phyloP scores from a whole-genome alignment of 1,284 basidiomycete species.

The Bondarzewia mesenterica region DNA sequence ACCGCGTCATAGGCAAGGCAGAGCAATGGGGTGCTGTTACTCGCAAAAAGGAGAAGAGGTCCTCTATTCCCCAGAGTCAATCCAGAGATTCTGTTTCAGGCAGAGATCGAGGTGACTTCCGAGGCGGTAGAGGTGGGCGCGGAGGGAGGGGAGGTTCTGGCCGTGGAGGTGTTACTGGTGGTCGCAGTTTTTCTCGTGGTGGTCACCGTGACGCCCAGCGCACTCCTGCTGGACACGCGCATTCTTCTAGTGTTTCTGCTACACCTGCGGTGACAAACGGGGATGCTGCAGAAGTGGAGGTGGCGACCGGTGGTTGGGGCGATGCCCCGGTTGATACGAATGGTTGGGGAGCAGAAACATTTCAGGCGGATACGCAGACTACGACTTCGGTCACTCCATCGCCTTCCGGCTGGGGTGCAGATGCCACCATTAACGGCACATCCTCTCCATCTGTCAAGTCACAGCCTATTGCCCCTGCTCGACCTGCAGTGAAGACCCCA shows the following conservation, averaged over 20 bases:
- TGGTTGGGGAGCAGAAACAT: constrained; percentile 2
- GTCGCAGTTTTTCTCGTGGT: constrained; percentile 44
- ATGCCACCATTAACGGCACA: constrained; percentile 31
- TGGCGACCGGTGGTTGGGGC: constrained; percentile 1
- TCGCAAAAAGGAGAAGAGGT: constrained; percentile 83
- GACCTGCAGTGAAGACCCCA: constrained; percentile 40
- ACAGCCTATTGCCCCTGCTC: constrained; percentile 16
- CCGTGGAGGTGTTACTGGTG: constrained; percentile 43
- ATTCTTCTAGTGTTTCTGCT: constrained; percentile 4
- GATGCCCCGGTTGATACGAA: background rate
- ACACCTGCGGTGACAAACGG: constrained; percentile 10
- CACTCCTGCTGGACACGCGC: constrained; percentile 8
- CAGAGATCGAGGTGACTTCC: constrained; percentile 47
- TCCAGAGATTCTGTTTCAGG: constrained; percentile 39
- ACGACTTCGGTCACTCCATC: constrained; percentile 14
- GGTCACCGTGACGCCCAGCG: constrained; percentile 40
- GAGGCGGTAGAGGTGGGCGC: constrained; percentile 56
- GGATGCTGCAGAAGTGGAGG: constrained; percentile 12
- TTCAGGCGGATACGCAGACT: constrained; percentile 8
- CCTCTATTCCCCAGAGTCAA: constrained; percentile 24
- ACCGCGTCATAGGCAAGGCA: constrained; percentile 49
- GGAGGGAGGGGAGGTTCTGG: constrained; percentile 53
- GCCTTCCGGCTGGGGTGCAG: constrained; percentile 28
- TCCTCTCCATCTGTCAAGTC: constrained; percentile 19
- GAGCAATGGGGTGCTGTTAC: constrained; percentile 84